Percentiles rank a stretch among this genome's conserved stretches.
phyloP scores from a whole-genome alignment of 2,329 filamentous ascomycete genomes.

The Colletotrichum tropicicola region DNA sequence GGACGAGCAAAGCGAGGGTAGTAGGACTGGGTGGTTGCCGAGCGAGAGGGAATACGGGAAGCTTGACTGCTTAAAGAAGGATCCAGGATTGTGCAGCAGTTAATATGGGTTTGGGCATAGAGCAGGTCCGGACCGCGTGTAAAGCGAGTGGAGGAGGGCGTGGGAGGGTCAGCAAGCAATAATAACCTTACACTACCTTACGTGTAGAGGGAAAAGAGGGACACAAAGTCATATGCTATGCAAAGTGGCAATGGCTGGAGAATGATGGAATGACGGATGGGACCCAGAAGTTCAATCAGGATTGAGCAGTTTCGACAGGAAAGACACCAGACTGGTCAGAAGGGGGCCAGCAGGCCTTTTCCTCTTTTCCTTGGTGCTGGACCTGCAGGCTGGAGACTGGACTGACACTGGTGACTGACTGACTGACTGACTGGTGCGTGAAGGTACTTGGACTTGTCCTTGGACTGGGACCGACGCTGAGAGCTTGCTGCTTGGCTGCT shows the following conservation, averaged over 20 bases:
- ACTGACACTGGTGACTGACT: too few relatives aligned
- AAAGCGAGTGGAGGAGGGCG: constrained; percentile 15
- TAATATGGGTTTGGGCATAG: constrained; percentile 12
- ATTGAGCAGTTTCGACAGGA: background rate
- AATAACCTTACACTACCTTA: background rate
- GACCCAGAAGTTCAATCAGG: constrained; percentile 7
- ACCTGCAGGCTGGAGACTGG: background rate
- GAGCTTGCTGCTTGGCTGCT: constrained; percentile 19
- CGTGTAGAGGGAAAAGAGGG: constrained; percentile 16
- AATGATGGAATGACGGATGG: constrained; percentile 19
- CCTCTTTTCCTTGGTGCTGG: constrained; percentile 9
- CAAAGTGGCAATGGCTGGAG: constrained; percentile 19
- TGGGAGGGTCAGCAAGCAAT: constrained; percentile 8
- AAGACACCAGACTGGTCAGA: background rate
- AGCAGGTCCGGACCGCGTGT: constrained; percentile 7
- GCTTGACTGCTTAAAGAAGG: constrained; percentile 29
- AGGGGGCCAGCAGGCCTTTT: constrained; percentile 7
- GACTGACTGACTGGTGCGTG: background rate
- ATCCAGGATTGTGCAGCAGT: constrained; percentile 22
- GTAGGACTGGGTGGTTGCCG: background rate
- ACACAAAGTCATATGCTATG: constrained; percentile 21
- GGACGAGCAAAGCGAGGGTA: constrained; percentile 4
- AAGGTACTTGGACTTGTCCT: too few relatives aligned
- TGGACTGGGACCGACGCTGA: too few relatives aligned
- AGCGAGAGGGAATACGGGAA: constrained; percentile 10